These are phyloP conservation scores for Eimeria falciformis DNA, from an alignment of 169 alveolate species.

Conservation along the genomic window DNA sequence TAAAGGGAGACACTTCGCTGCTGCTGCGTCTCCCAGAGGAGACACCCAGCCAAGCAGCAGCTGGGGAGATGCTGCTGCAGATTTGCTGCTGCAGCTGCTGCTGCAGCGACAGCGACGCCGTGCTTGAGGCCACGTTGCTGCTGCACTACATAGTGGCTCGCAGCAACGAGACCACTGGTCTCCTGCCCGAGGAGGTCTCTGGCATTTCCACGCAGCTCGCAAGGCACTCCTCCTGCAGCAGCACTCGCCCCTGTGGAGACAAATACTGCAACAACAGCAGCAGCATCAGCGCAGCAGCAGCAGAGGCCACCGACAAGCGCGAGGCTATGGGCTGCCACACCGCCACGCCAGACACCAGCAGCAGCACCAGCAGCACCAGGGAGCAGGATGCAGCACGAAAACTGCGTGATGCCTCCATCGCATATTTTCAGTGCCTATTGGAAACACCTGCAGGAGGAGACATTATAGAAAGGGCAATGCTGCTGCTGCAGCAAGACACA, in stretches of 20 bases:
- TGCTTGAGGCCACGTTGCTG: slow-evolving; percentile 33
- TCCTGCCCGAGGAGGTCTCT: not conserved
- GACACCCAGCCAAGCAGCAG: not conserved
- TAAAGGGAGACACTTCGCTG: slow-evolving; percentile 26
- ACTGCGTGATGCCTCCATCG: not conserved
- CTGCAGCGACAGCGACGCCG: slow-evolving; percentile 44
- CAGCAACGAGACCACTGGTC: not conserved
- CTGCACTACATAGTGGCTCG: not conserved
- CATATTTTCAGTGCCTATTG: not conserved
- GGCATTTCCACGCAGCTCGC: slow-evolving; percentile 5
- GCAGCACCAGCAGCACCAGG: slow-evolving; percentile 14
- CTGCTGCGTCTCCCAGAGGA: slow-evolving; percentile 56
- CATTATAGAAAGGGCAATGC: slow-evolving; percentile 29
- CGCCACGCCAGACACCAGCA: not conserved
- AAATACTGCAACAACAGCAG: not conserved
- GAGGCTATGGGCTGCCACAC: not conserved
- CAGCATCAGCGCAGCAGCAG: slow-evolving; percentile 39
- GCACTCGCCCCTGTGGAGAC: too few species aligned
- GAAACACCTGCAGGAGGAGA: slow-evolving; percentile 36
- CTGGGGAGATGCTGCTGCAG: slow-evolving; percentile 44
- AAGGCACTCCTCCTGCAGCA: not conserved
- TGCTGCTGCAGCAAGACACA: slow-evolving; percentile 62
- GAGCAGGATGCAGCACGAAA: slow-evolving; percentile 1
- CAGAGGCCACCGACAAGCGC: slow-evolving; percentile 8
- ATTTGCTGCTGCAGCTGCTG: slow-evolving; percentile 68